Evolutionary conservation across 1,284 basidiomycete species (phyloP), one percentile per base, ranked within the genome.

Genomic region (Ustilago lituana): DNA sequence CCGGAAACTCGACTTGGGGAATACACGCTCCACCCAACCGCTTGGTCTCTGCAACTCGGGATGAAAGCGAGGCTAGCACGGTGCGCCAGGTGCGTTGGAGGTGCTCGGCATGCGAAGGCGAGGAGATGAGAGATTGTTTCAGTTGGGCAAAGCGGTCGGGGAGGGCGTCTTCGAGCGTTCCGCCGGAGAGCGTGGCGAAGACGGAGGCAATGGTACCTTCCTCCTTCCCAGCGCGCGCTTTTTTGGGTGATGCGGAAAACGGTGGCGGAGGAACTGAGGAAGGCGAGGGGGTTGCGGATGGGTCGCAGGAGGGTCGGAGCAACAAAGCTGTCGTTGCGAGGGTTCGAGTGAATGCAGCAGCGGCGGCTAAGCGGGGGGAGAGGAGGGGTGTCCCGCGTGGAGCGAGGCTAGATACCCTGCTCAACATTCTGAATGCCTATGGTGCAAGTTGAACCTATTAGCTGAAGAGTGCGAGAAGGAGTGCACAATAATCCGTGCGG

Each of bases 151-250:
- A 77, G 2, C 75, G 58, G n/a, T 51, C 51, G 0, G 75, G 75
- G 2, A 77, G 62, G 1, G 65, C 54, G 37, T 77, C 69, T 43
- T 63, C 68, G 14, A 74, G 53, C 1, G 60, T 57, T 3, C 64
- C 72, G 8, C 75, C 75, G 0, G 59, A 65, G 8, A 77, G 58
- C 2, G 71, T 54, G 26, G 75, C 73, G 37, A 77, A 77, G 29
- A 77, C 74, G 2, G 60, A 61, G 3, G 69, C 73, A 29, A 77
- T 76, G 20, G 74, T 67, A 15, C 75, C 75, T 41, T 67, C 61
- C 5, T 55, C 56, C 37, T 74, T 76, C 8, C 26, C 48, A 8
- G 33, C 35, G n/a, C n/a, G n/a, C n/a, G n/a, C 29, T 68, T 53
- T 4, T 44, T 33, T 3, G 37, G n/a, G 0, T 4, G 44, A 3